Base-by-base conservation (phyloP, 2,329 filamentous ascomycete genomes). In the Cladosporium sp. region DNA sequence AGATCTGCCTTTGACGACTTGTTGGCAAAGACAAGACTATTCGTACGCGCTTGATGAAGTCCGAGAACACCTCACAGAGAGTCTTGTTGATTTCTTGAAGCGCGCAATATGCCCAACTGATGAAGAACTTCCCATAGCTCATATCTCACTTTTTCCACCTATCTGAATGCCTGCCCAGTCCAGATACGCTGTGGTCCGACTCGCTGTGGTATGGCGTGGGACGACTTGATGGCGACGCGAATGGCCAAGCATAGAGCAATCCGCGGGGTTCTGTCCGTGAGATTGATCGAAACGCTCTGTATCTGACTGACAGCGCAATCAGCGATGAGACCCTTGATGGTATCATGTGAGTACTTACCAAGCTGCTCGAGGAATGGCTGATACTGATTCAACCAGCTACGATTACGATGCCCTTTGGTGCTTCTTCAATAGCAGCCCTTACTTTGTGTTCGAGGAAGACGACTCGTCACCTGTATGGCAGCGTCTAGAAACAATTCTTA, bases 381-480 rank as follows among this genome's bases (percentile, higher is more conserved):
- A 37, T 26, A 12, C 18, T 58, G 1, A 58, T 23, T 8, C 31
- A 4, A 5, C n/a, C 33, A 58, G 55, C n/a, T 58, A 58, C 31
- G 55, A 58, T 31, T 58, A 37, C n/a, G 55, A 58, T 33, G n/a
- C 55, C 31, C 55, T 44, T 18, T 44, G 55, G 55, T 58, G 33
- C 33, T 33, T 58, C 21, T 58, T 58, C 35, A 58, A 58, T 23
- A 58, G 55, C 33, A 26, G 16, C 12, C 33, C 55, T 40, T 58
- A 58, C 33, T 44, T 58, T 26, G 33, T 58, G 5, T 40, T 58
- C 35, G 55, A 58, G 14, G 31, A 44, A 16, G n/a, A 58, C 31
- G n/a, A 58, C 33, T 58, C 55, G 6, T 58, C 55, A n/a, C 55
- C 55, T 12, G 18, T 58, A 44, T 58, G 55, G 55, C 55, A 58